Conservation (phyloP, 139 green algal genomes). For the Tetraselmis chui region DNA sequence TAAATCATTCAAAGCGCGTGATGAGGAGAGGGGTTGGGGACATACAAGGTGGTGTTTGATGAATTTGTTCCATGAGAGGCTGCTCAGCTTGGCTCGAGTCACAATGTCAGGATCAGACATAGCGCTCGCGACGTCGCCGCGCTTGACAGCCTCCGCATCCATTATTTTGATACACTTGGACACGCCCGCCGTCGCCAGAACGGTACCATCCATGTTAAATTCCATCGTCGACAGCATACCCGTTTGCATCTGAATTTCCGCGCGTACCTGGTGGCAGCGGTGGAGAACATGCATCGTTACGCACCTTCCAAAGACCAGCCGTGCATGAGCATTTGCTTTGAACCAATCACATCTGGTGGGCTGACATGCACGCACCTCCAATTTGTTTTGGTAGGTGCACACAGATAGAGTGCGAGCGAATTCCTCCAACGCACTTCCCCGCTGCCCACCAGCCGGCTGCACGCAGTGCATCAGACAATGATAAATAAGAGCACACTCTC, state of each 20-base stretch:
- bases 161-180: constrained; percentile 2
- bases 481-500: no score
- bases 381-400: not conserved
- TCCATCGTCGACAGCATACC: constrained; percentile 1
- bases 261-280: not conserved
- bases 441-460: not conserved
- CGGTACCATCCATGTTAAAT: not conserved
- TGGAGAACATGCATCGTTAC: not conserved
- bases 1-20: no score
- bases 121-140: not conserved
- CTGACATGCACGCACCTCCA: not conserved
- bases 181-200: not conserved
- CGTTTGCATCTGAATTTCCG: not conserved
- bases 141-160: not conserved
- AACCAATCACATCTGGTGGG: not conserved
- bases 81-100: constrained; percentile 4
- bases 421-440: not conserved
- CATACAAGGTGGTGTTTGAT: constrained; percentile 1
- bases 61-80: not conserved
- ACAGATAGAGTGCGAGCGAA: not conserved
- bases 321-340: no score
- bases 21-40: no score
- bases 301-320: no score
- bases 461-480: no score
- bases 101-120: not conserved